Base-by-base conservation (phyloP, 2,329 filamentous ascomycete species). In the Fonsecaea nubica region DNA sequence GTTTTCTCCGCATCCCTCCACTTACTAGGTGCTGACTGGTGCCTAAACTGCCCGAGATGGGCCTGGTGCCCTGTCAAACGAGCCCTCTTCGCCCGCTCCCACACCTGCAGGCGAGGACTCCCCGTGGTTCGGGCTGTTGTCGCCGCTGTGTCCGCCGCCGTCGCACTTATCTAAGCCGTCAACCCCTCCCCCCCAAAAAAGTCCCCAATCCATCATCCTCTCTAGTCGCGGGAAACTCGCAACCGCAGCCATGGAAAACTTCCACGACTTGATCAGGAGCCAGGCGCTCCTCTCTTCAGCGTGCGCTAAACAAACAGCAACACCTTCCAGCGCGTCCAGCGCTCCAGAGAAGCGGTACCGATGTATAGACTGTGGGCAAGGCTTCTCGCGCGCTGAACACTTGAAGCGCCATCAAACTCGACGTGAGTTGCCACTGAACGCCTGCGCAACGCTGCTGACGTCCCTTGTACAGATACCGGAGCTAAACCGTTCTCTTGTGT, bases 301-400 rank as follows among this genome's bases (percentile, higher is more conserved):
- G 6, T 67, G 65, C 7, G 40, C 48, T 9, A 63, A 65, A 38
- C 60, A 58, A 30, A 38, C 63, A 9, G 32, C 52, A 5, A 58
- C 59, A 33, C 54, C 61, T 42, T 30, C 64, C 25, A 13, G 15
- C 10, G 13, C 63, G 2, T 55, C 65, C 2, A 21, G 75, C 57
- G 65, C 70, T 61, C 52, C 76, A 40, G 77, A 76, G 61, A 80
- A 81, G 71, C 78, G 79, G 63, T 80, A 80, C 71, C 77, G 76
- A 67, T 82, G 80, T 68, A 76, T 77, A 13, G 74, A 68, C 4
- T 83, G 81, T 70, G 76, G 79, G 70, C 78, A 80, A 68, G 76
- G 75, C 55, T 83, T 83, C 74, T 81, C 80, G 30, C 79, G 81
- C 64, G 80, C 81, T 72, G 81, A 83, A 74, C 81, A 83, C 72